These are phyloP conservation scores for Leptodermis oblonga DNA, from an alignment of 257 asterid species.

Conservation along the genomic window DNA sequence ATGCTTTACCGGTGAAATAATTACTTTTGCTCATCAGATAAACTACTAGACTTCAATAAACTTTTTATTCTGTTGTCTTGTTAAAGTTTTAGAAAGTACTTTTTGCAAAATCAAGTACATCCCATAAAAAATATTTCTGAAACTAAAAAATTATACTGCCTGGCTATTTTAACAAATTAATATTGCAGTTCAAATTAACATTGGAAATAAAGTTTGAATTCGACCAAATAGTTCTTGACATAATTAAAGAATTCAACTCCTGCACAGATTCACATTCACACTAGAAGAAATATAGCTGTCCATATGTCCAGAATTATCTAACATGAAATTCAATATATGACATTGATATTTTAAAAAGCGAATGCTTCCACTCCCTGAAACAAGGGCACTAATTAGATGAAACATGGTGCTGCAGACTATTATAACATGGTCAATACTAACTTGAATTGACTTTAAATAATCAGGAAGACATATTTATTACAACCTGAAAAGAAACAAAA, in stretches of 20 bases:
- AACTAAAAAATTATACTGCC: background rate
- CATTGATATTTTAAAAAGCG: background rate
- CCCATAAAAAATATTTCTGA: background rate
- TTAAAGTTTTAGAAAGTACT: background rate
- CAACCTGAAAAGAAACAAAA: background rate
- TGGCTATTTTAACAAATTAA: background rate
- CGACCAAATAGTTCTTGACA: background rate
- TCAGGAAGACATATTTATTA: background rate
- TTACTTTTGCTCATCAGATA: background rate
- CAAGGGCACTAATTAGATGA: background rate
- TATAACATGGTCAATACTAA: background rate
- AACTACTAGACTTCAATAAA: background rate
- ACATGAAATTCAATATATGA: background rate
- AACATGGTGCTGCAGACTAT: background rate
- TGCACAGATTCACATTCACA: background rate
- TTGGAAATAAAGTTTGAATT: background rate
- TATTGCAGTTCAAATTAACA: background rate
- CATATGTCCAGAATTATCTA: background rate
- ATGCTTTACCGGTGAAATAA: background rate
- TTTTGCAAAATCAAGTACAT: background rate
- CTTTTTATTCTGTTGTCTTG: background rate
- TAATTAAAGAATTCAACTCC: background rate
- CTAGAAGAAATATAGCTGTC: background rate
- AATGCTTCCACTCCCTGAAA: background rate
- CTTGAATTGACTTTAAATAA: background rate